phyloP scores from a whole-genome alignment of 148 eudicot genomes.

The Diospyros kaki region DNA sequence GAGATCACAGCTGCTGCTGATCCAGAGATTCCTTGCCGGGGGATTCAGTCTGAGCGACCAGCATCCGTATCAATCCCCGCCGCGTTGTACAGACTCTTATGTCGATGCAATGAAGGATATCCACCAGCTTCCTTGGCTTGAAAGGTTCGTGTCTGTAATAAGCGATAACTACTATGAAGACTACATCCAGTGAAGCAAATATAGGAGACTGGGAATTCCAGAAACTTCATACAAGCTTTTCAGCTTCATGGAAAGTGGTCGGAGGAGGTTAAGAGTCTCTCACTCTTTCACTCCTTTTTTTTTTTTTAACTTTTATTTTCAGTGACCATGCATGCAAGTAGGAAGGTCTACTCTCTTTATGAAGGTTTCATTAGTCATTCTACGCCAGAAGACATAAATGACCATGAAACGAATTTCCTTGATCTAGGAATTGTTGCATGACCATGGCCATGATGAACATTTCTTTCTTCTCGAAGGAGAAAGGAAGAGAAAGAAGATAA shows the following conservation, averaged over 20 bases:
- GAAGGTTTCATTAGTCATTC: constrained; percentile 4
- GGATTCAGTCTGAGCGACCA: constrained; percentile 71
- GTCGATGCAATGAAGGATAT: constrained; percentile 82
- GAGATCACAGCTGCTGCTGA: constrained; percentile 80
- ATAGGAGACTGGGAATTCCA: background rate
- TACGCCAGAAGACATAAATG: background rate
- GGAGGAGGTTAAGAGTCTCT: constrained; percentile 19
- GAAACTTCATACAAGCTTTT: constrained; percentile 5
- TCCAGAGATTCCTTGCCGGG: constrained; percentile 80
- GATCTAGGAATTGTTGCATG: constrained; percentile 11
- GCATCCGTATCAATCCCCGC: constrained; percentile 53
- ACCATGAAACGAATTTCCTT: constrained; percentile 9
- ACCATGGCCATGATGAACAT: background rate
- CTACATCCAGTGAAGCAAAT: constrained; percentile 40
- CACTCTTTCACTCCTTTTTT: constrained; percentile 11
- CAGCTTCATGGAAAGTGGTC: background rate
- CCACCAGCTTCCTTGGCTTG: constrained; percentile 94
- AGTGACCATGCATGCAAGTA: background rate
- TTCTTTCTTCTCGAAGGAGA: constrained; percentile 6
- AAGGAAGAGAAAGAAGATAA: background rate
- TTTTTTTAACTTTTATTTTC: background rate
- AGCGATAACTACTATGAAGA: constrained; percentile 75
- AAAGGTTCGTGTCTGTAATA: constrained; percentile 83
- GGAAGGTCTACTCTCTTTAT: background rate
- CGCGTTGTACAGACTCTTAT: constrained; percentile 65